These are phyloP conservation scores for Claviceps paspali DNA, from an alignment of 2,329 filamentous ascomycete species.

Conservation along the genomic window DNA sequence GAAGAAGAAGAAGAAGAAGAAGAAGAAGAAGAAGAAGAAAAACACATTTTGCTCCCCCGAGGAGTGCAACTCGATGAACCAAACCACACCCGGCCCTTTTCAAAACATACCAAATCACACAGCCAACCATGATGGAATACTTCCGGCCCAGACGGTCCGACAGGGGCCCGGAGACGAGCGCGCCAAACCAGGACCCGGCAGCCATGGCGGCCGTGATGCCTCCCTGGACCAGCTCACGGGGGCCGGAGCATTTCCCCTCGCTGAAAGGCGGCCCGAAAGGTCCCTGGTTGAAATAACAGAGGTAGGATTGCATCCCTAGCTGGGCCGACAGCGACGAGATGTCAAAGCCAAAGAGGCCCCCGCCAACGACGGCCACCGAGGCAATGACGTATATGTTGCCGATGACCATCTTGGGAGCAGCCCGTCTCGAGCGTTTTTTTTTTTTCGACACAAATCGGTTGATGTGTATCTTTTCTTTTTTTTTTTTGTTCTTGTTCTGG, in stretches of 20 bases:
- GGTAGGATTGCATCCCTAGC: constrained; percentile 20
- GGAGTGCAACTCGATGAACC: no score
- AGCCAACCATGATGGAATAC: constrained; percentile 34
- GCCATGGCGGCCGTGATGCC: constrained; percentile 37
- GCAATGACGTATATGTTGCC: constrained; percentile 22
- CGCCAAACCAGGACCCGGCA: constrained; percentile 35
- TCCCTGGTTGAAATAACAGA: constrained; percentile 24
- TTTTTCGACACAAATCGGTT: no score
- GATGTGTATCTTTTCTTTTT: background rate
- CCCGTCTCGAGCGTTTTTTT: no score
- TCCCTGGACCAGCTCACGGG: constrained; percentile 29
- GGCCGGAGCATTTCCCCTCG: constrained; percentile 17
- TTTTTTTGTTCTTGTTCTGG: no score
- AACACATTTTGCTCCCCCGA: no score
- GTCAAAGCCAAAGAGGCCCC: constrained; percentile 50
- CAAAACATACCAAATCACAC: constrained; percentile 31
- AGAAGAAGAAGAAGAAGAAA: no score
- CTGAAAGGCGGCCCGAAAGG: constrained; percentile 17
- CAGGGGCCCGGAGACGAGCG: constrained; percentile 30
- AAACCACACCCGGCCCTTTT: no score
- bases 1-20: no score
- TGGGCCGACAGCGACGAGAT: constrained; percentile 40
- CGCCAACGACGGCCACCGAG: constrained; percentile 22
- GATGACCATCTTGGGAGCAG: constrained; percentile 12
- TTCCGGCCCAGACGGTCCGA: constrained; percentile 35